Conservation (phyloP, 2,329 filamentous ascomycete genomes). For the Helminthosporium solani region DNA sequence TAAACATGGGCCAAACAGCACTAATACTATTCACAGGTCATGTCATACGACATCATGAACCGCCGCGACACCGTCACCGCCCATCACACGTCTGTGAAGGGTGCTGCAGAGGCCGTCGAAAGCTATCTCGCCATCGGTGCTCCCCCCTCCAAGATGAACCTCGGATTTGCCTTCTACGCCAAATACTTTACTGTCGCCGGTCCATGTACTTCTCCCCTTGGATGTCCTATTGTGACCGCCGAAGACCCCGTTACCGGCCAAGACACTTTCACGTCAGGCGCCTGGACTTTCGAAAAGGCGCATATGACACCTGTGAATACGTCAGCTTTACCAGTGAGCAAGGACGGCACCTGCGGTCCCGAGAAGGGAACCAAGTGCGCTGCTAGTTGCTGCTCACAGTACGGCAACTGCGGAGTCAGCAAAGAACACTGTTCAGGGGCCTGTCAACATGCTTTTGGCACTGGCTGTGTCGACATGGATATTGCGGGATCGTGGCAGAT, state of each 20-base stretch:
- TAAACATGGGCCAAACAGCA: neutral
- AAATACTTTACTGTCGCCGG: conserved; percentile 62
- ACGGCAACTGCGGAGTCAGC: conserved; percentile 34
- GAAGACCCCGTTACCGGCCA: conserved; percentile 61
- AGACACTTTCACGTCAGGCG: conserved; percentile 59
- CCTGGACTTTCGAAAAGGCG: conserved; percentile 51
- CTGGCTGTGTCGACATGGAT: conserved; percentile 50
- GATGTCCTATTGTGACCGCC: conserved; percentile 60
- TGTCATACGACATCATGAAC: conserved; percentile 74
- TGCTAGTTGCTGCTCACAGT: conserved; percentile 34
- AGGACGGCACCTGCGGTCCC: conserved; percentile 36
- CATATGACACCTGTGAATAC: conserved; percentile 31
- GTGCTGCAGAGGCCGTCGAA: conserved; percentile 57
- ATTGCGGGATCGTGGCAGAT: conserved; percentile 59
- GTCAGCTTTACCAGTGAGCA: conserved; percentile 13
- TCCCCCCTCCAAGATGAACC: conserved; percentile 57
- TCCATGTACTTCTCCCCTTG: conserved; percentile 53
- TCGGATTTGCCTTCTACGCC: conserved; percentile 69
- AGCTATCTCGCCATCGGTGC: conserved; percentile 62
- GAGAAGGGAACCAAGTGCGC: conserved; percentile 29
- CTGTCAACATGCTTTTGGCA: conserved; percentile 36
- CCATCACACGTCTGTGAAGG: conserved; percentile 65
- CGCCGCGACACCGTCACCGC: conserved; percentile 62
- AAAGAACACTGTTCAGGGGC: conserved; percentile 33
- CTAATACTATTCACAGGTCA: conserved; percentile 46